These are phyloP conservation scores for Aureobasidium sp. DNA, from an alignment of 2,329 filamentous ascomycete genomes.

Conservation along the genomic window DNA sequence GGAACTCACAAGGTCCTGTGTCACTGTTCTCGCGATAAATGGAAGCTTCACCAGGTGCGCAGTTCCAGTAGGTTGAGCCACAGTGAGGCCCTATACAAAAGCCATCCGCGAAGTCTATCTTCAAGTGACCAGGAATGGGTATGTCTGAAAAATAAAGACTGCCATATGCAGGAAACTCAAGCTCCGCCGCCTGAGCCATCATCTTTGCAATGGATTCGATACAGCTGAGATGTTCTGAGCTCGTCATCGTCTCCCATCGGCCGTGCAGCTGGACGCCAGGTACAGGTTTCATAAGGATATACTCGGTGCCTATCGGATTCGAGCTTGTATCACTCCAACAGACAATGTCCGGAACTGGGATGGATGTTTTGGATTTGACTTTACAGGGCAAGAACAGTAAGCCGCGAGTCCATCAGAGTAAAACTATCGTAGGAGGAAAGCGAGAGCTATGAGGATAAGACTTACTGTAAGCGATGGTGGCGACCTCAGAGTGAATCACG, in stretches of 20 bases:
- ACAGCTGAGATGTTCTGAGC: neutral
- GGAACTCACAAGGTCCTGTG: neutral
- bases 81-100: conserved; percentile 4
- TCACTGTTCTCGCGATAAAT: neutral
- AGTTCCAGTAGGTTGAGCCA: conserved; percentile 5
- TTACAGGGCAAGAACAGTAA: neutral
- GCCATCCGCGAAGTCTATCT: neutral
- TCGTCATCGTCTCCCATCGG: conserved; percentile 18
- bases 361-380: neutral
- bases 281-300: conserved; percentile 36
- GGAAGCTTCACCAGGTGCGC: conserved; percentile 1
- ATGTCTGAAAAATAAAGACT: neutral
- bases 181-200: neutral
- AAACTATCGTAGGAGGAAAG: neutral
- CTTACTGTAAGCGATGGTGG: neutral
- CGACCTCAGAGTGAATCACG: neutral
- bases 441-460: neutral
- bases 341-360: neutral
- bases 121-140: neutral
- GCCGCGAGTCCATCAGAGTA: neutral
- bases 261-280: conserved; percentile 28
- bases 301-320: conserved; percentile 32
- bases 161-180: neutral
- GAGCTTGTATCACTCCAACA: conserved; percentile 30
- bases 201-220: neutral